Base-by-base conservation (phyloP, 2,329 filamentous ascomycete genomes). In the Aspergillus pseudoviridinutans region DNA sequence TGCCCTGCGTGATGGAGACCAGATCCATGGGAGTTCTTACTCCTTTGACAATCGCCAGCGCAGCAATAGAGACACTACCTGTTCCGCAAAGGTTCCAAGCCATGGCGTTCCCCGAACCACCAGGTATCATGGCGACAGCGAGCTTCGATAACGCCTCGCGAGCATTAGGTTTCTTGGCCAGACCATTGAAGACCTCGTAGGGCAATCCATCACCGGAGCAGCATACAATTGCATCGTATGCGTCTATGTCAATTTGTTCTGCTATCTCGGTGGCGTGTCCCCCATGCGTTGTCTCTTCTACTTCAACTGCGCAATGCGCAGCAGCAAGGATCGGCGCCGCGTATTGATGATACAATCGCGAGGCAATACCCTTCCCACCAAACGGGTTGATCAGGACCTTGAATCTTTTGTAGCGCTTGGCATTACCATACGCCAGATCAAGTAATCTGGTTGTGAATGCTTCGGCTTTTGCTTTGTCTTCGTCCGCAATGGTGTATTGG, bases 31-130 rank as follows among this genome's bases (percentile, higher is more conserved):
- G 87, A 10, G 88, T 94, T n/a, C 87, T 83, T 14, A 93, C 77
- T 10, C 92, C 93, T 73, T 99, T 99, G 68, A 97, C 84, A 50
- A 97, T 87, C 25, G 86, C 87, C 59, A 97, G 78, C 0, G 93
- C 91, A 0, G 92, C 91, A 49, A 90, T 73, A 58, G 86, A 89
- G 8, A 89, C 83, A 61, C 84, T 86, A 61, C 88, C 83, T 0
- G 92, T 92, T 4, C 93, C 94, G 64, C 91, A 91, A 50, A 95
- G 77, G 72, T 97, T 97, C 78, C 89, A 87, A 61, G 90, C 90
- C 86, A 97, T 89, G 24, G 91, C 94, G 73, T 99, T 99, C 5
- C 94, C 94, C 51, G 90, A 94, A 14, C 94, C 94, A 69, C 92
- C 96, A 1, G 94, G 94, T 38, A 99, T 82, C 69, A 96, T 91